phyloP scores from a whole-genome alignment of 2,329 filamentous ascomycete species.

The Venturiaceae sp. region DNA sequence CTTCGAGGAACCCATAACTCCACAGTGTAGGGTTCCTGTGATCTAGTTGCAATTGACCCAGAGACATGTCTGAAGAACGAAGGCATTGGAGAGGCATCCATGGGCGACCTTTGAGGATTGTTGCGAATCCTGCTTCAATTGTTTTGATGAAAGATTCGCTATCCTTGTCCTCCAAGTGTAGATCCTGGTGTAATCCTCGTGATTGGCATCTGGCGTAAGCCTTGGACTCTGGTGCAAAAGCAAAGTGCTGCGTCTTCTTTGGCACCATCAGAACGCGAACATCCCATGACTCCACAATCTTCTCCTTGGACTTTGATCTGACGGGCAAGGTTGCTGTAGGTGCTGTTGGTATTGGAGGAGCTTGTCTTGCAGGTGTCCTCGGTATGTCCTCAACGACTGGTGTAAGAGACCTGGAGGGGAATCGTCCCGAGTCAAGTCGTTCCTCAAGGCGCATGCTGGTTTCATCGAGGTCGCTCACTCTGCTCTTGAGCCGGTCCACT shows the following conservation, averaged over 20 bases:
- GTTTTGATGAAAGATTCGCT: slow-evolving; percentile 24
- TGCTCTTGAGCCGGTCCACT: neutral
- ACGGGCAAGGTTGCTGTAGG: slow-evolving; percentile 18
- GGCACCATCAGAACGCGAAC: slow-evolving; percentile 27
- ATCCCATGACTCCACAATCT: slow-evolving; percentile 24
- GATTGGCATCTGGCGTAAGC: slow-evolving; percentile 26
- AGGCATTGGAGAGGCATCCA: slow-evolving; percentile 31
- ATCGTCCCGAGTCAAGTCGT: slow-evolving; percentile 3
- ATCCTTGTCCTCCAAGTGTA: slow-evolving; percentile 26
- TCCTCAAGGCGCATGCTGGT: slow-evolving; percentile 8
- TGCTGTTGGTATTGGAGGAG: neutral
- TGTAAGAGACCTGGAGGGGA: slow-evolving; percentile 7
- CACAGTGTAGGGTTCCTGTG: slow-evolving; percentile 24
- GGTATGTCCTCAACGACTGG: neutral
- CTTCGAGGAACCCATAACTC: slow-evolving; percentile 29
- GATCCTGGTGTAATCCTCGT: slow-evolving; percentile 27
- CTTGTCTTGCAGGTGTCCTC: neutral
- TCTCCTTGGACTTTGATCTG: slow-evolving; percentile 22
- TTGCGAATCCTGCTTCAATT: slow-evolving; percentile 25
- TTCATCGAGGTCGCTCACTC: slow-evolving; percentile 7
- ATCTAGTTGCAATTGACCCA: slow-evolving; percentile 20
- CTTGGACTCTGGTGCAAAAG: slow-evolving; percentile 27
- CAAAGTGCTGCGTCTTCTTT: slow-evolving; percentile 24
- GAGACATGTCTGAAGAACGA: slow-evolving; percentile 28
- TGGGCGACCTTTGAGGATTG: slow-evolving; percentile 24